Evolutionary conservation across 2,329 filamentous ascomycete genomes (phyloP).

Genomic region (Neocucurbitaria cava): DNA sequence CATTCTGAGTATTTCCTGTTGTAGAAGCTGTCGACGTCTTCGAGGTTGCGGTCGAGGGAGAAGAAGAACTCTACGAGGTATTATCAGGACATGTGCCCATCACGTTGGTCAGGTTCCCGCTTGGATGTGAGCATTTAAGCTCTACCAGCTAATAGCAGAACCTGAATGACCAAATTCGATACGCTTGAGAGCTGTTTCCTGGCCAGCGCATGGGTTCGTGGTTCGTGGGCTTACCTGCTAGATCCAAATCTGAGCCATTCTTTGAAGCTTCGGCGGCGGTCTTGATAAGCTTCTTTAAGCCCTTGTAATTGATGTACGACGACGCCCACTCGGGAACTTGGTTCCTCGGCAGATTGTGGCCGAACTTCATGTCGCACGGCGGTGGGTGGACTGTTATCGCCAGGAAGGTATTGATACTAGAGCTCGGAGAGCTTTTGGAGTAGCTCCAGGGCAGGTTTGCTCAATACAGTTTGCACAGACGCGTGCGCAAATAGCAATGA

Average conservation of each 20-base stretch:
- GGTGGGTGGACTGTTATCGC: conserved; percentile 1
- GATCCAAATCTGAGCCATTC: conserved; percentile 78
- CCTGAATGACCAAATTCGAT: background rate
- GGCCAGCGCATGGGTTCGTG: background rate
- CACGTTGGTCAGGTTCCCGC: background rate
- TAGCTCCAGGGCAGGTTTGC: background rate
- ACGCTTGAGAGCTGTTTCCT: background rate
- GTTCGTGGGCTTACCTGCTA: conserved; percentile 74
- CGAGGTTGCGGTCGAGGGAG: conserved; percentile 92
- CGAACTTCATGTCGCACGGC: conserved; percentile 53
- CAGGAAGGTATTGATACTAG: conserved; percentile 1
- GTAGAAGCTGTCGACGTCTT: conserved; percentile 96
- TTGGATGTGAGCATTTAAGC: background rate
- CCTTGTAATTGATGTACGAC: conserved; percentile 88
- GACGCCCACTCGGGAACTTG: conserved; percentile 88
- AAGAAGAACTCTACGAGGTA: conserved; percentile 84
- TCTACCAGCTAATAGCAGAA: background rate
- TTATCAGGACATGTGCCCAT: conserved; percentile 9
- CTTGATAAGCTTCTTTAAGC: conserved; percentile 95
- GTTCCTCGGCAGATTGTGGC: conserved; percentile 72
- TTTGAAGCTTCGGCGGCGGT: conserved; percentile 70
- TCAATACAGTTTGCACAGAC: conserved; percentile 9
- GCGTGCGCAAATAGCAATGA: conserved; percentile 20
- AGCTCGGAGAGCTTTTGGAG: background rate
- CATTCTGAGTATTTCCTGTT: conserved; percentile 93